Conservation (phyloP, 129 eudicot species). For the Silybum marianum region DNA sequence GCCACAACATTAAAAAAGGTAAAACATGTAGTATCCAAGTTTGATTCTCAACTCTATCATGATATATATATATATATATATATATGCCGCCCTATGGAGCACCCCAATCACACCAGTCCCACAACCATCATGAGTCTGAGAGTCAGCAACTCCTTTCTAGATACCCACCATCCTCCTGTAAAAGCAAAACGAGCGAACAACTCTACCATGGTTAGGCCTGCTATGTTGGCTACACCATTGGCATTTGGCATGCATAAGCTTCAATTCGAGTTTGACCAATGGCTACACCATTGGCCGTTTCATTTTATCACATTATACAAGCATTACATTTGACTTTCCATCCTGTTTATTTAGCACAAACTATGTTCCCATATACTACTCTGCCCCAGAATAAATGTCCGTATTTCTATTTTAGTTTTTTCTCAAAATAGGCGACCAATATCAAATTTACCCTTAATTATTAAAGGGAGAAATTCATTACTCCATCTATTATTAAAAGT, state of each 20-base stretch:
- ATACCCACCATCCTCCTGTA: background rate
- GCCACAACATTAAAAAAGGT: background rate
- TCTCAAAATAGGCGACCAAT: background rate
- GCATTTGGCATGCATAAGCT: conserved; percentile 37
- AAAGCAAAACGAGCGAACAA: background rate
- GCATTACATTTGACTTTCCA: too few relatives aligned
- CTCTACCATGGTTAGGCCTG: conserved; percentile 39
- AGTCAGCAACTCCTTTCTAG: background rate
- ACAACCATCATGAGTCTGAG: background rate
- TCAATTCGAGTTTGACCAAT: background rate
- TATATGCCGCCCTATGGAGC: background rate
- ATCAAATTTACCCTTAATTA: background rate
- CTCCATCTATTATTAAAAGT: background rate
- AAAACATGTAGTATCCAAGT: background rate
- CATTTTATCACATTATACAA: too few relatives aligned
- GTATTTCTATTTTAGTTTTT: too few relatives aligned
- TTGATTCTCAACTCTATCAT: background rate
- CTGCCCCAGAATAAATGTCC: too few relatives aligned
- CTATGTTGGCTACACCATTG: conserved; percentile 32
- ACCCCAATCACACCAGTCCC: background rate
- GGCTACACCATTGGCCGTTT: background rate
- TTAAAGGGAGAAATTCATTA: background rate
- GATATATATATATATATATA: background rate
- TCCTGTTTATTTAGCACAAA: too few relatives aligned
- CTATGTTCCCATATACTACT: too few relatives aligned